Evolutionary conservation across 1,139 yeast species (phyloP).

Genomic region (Geotrichum aggregatum): DNA sequence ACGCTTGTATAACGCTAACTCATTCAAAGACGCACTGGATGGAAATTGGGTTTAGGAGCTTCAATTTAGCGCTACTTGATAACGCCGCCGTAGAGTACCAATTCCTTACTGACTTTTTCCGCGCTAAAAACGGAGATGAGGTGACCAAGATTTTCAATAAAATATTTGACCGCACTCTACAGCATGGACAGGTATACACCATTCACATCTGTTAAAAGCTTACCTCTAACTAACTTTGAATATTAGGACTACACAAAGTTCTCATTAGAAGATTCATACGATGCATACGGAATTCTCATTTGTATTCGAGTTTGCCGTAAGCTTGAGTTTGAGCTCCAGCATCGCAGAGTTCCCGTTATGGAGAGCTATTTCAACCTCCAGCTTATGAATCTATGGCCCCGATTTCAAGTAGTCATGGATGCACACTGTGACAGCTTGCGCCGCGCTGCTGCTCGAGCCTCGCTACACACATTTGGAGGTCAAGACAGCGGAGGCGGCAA

Average conservation of each 20-base stretch:
- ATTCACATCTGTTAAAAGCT: neutral
- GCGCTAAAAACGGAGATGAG: slow-evolving; percentile 44
- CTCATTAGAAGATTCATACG: slow-evolving; percentile 53
- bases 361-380: slow-evolving; percentile 71
- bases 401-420: slow-evolving; percentile 72
- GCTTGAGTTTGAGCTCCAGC: slow-evolving; percentile 58
- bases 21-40: slow-evolving; percentile 49
- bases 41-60: slow-evolving; percentile 69
- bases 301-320: slow-evolving; percentile 69
- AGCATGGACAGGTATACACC: slow-evolving; percentile 44
- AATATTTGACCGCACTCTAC: slow-evolving; percentile 50
- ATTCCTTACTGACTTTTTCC: slow-evolving; percentile 69
- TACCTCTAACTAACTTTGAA: neutral
- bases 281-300: slow-evolving; percentile 73
- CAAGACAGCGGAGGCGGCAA: slow-evolving; percentile 26
- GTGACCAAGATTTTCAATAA: slow-evolving; percentile 45
- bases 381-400: slow-evolving; percentile 73
- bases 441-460: slow-evolving; percentile 39
- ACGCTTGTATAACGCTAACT: neutral
- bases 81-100: slow-evolving; percentile 74
- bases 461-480: slow-evolving; percentile 23
- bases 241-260: slow-evolving; percentile 42
- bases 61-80: slow-evolving; percentile 69
- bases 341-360: slow-evolving; percentile 64
- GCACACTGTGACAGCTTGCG: slow-evolving; percentile 67